phyloP scores from a whole-genome alignment of 2,329 filamentous ascomycete genomes.

The Venturia asperata region DNA sequence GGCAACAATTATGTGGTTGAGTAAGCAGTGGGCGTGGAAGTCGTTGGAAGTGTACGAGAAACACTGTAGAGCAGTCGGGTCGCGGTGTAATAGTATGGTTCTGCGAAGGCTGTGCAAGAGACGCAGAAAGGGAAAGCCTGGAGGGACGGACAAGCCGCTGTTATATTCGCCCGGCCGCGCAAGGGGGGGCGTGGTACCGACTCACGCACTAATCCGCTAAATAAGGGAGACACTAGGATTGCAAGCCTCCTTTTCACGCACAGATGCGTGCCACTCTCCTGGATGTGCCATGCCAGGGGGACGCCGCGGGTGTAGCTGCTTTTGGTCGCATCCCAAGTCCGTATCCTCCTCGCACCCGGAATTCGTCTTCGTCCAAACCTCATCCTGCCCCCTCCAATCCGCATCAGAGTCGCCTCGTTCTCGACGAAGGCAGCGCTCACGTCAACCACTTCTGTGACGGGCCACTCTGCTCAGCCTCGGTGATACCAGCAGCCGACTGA shows the following conservation, averaged over 20 bases:
- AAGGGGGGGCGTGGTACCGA: neutral
- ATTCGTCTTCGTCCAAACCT: neutral
- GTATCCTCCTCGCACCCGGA: neutral
- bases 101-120: conserved; percentile 17
- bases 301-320: conserved; percentile 14
- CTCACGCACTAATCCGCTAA: conserved; percentile 13
- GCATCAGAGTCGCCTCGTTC: too few species aligned
- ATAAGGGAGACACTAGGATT: conserved; percentile 3
- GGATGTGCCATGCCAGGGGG: neutral
- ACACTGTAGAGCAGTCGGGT: neutral
- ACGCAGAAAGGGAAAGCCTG: conserved; percentile 4
- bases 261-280: conserved; percentile 9
- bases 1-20: conserved; percentile 6
- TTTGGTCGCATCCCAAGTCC: neutral
- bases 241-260: conserved; percentile 10
- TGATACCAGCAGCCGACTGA: neutral
- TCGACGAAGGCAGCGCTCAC: conserved; percentile 4
- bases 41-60: neutral
- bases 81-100: neutral
- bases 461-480: neutral
- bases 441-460: neutral
- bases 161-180: conserved; percentile 4
- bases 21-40: conserved; percentile 12
- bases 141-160: neutral
- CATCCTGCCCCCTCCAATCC: neutral